Evolutionary conservation across 805 yeast species (phyloP).

Genomic region (Millerago galiae): DNA sequence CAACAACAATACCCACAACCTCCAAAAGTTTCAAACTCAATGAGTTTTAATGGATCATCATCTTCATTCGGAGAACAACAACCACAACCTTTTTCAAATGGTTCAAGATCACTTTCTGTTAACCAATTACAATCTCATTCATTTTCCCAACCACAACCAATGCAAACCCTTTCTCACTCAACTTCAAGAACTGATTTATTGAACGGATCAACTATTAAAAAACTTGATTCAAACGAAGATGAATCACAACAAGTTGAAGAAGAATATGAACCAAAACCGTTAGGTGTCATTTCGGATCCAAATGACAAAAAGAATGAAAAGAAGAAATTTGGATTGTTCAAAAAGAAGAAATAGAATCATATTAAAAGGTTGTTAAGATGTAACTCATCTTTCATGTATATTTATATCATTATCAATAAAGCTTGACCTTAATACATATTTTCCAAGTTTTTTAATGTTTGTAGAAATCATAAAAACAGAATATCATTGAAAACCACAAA

Average conservation of each 20-base stretch:
- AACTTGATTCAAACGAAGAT: background rate
- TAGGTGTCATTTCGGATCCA: constrained; percentile 8
- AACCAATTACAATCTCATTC: constrained; percentile 3
- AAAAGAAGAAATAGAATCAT: constrained; percentile 4
- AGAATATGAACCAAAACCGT: constrained; percentile 8
- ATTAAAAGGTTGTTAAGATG: too few relatives aligned
- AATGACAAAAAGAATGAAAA: constrained; percentile 3
- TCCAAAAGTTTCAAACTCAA: constrained; percentile 1
- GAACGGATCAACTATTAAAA: background rate
- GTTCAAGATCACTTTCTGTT: constrained; percentile 5
- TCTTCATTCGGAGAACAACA: constrained; percentile 5
- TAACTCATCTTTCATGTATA: background rate
- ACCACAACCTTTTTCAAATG: constrained; percentile 1
- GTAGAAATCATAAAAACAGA: too few relatives aligned
- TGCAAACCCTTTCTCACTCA: constrained; percentile 1
- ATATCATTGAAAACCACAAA: too few relatives aligned
- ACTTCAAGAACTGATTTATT: constrained; percentile 5
- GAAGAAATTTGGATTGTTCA: constrained; percentile 10
- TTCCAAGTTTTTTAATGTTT: background rate
- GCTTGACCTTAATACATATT: background rate
- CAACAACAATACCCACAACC: constrained; percentile 1
- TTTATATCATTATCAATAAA: background rate
- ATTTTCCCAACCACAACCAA: background rate
- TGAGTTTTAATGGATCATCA: constrained; percentile 4
- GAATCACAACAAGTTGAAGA: background rate